Evolutionary conservation across 208 protist genomes (phyloP), one percentile per base, ranked within the genome.

Genomic region (Wallacemonas rigidus): DNA sequence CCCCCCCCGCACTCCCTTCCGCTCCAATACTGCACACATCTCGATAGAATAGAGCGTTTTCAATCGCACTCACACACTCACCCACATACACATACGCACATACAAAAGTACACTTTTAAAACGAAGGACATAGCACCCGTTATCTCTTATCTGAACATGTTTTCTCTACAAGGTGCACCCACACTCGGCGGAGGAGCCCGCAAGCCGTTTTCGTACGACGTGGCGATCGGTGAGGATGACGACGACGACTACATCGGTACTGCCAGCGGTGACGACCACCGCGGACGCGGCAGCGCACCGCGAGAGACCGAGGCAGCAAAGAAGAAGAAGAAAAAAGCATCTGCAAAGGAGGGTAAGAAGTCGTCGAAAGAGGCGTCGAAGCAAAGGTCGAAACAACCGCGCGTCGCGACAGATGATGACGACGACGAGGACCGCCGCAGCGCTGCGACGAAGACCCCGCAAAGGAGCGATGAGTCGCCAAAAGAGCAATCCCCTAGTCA

Each of bases 221-320:
- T 75, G 17, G 43, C 56, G 58, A 79, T 61, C 64, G 56, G 44
- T 2, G 61, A 82, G 1, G 76, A 79, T 50, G 74, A 92, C 64
- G 82, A 88, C 15, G 85, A 93, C 54, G 80, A 90, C 53, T 82
- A 83, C 65, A 87, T 85, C 35, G 75, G 71, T 0, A 55, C 80
- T 12, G 63, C 47, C 11, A 71, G 45, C 14, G 69, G 54, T 70
- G 68, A 73, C 54, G 50, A 56, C 45, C 47, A 65, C 73, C 67
- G 71, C 61, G 61, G 72, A 48, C 56, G 76, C 56, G 43, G 53
- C 14, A 76, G 74, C 38, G 72, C 79, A 35, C 58, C 67, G 4
- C 86, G 76, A 36, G 63, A 68, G 7, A 56, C 17, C 77, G 43
- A 62, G 56, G 65, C 71, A 43, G 36, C 65, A 41, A 77, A 76